Evolutionary conservation across 257 asterid genomes (phyloP).

Genomic region (Anisodus tanguticus): DNA sequence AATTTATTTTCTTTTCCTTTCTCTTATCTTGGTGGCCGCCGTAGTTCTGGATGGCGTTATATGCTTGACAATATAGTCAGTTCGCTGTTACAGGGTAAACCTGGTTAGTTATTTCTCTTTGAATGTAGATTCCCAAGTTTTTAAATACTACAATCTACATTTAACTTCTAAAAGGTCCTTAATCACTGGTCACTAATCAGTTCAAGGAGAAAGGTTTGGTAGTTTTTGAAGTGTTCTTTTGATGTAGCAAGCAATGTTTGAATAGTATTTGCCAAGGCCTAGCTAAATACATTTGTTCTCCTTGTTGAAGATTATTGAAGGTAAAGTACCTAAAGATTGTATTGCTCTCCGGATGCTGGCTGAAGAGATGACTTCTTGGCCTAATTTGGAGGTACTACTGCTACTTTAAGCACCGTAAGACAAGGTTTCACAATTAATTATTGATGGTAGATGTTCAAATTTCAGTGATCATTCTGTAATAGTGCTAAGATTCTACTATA

Average conservation of each 20-base stretch:
- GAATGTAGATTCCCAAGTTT: neutral
- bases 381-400: constrained; percentile 66
- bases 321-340: constrained; percentile 65
- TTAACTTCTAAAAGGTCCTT: neutral
- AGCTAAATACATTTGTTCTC: neutral
- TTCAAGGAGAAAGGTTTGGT: neutral
- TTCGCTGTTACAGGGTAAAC: neutral
- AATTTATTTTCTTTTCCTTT: neutral
- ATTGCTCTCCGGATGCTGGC: constrained; percentile 72
- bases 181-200: neutral
- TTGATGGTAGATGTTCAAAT: neutral
- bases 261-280: neutral
- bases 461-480: neutral
- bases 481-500: neutral
- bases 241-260: neutral
- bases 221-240: neutral
- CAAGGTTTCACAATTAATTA: neutral
- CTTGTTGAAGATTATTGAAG: constrained; percentile 64
- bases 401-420: neutral
- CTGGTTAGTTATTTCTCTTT: neutral
- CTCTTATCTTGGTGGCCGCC: neutral
- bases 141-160: neutral
- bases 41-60: neutral
- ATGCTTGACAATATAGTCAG: neutral
- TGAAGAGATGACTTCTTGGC: constrained; percentile 81